Evolutionary conservation across 169 alveolate genomes (phyloP), one percentile per base, ranked within the genome.

Genomic region (Cryptosporidium bovis): DNA sequence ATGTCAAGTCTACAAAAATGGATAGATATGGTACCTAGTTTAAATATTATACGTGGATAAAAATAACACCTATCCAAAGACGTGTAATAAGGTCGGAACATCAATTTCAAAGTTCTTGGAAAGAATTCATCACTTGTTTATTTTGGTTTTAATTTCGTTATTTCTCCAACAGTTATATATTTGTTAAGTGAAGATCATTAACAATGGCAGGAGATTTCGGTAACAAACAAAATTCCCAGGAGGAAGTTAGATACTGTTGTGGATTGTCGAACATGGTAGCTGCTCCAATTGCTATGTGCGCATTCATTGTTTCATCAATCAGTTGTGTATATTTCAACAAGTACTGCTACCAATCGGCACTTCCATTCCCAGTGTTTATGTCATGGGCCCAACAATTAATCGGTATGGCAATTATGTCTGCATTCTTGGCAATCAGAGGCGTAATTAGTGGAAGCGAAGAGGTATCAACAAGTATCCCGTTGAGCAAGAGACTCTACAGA

Each of bases 231-330:
- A 77, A 46, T 60, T 77, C 87, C 34, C 87, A 77, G 31, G 87
- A 77, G 69, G 87, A 77, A 2, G 87, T 77, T 10, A 77, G 87
- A 77, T 77, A 77, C 50, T 77, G 87, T 31, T 77, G 58, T 77
- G 87, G 87, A 16, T 44, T 77, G 34, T 56, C 87, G 24, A 77
- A 77, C 51, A 29, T 56, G 33, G 77, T 77, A 24, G 87, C 87
- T n/a, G 71, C 87, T 27, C 87, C 87, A 40, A 77, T 77, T 77
- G 87, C 87, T 53, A 77, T 77, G 87, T 56, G 69, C 71, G 87
- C 87, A 24, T 77, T 77, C 29, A 77, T 77, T 46, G 87, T 20
- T 3, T 77, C 87, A 16, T 77, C 87, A 18, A 77, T 77, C 46
- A 64, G 87, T 10, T 77, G 87, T 33, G 87, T 77, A 46, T 77